Evolutionary conservation across 2,329 filamentous ascomycete species (phyloP).

Genomic region (Beauveria bassiana): DNA sequence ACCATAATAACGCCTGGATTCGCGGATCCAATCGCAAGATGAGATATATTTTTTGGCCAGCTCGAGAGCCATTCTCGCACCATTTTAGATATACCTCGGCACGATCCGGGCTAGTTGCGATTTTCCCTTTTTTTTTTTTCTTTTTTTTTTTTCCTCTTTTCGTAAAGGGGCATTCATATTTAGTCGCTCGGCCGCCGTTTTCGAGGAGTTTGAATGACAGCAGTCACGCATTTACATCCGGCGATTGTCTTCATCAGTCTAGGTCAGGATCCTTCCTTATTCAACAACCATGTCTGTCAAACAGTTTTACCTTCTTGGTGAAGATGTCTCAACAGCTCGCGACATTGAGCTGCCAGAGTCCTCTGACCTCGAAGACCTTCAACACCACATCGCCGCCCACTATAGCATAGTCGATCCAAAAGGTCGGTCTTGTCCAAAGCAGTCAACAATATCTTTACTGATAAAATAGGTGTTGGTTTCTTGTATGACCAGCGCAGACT

Average conservation of each 20-base stretch:
- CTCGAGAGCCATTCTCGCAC: neutral
- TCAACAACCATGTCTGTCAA: conserved; percentile 25
- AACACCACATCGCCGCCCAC: conserved; percentile 31
- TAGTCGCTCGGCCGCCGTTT: neutral
- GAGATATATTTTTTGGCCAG: neutral
- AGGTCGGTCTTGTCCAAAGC: conserved; percentile 20
- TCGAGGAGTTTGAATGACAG: neutral
- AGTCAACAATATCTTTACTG: too few relatives aligned
- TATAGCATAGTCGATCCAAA: conserved; percentile 36
- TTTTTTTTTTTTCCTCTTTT: too few relatives aligned
- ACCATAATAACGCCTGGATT: neutral
- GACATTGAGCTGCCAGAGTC: conserved; percentile 29
- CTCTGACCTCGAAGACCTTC: conserved; percentile 29
- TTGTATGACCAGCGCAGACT: conserved; percentile 21
- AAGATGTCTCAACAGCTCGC: conserved; percentile 27
- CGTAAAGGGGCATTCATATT: neutral
- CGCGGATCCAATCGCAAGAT: neutral
- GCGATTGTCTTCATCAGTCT: neutral
- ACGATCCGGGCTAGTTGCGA: too few relatives aligned
- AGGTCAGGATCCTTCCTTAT: neutral
- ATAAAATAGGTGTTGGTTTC: conserved; percentile 30
- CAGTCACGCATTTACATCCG: neutral
- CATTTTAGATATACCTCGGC: neutral
- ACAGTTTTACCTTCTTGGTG: conserved; percentile 35
- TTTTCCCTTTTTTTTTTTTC: too few relatives aligned